Base-by-base conservation (phyloP, 78 protist genomes). In the Anaeramoeba ignava region DNA sequence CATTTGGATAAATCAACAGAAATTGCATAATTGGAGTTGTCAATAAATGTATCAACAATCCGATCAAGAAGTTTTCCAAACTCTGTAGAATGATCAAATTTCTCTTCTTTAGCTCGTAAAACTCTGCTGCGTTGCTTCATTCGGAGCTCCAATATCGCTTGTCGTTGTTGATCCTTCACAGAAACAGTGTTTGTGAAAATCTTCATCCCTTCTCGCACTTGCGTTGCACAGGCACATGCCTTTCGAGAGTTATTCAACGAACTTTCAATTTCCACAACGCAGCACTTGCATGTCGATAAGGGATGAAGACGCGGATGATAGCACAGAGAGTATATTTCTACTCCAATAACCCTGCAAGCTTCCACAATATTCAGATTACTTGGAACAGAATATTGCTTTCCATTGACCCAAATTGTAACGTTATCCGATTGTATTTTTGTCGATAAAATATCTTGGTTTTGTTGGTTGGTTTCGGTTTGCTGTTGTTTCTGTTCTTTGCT, bases 71-170 rank as follows among this genome's bases (percentile, higher is more conserved):
- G n/a, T n/a, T n/a, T n/a, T n/a, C n/a, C n/a, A n/a, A n/a, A n/a
- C n/a, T n/a, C n/a, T n/a, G n/a, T n/a, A n/a, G n/a, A n/a, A n/a
- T n/a, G n/a, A n/a, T n/a, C n/a, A n/a, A n/a, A n/a, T n/a, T n/a
- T n/a, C n/a, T n/a, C n/a, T n/a, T n/a, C n/a, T 2, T 81, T 33
- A 81, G 89, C 84, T 73, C 81, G 86, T 23, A 87, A 87, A 41
- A 87, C 84, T 54, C 73, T 54, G 73, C 17, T 54, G 8, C 17
- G 8, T 54, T 54, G 73, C 17, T 54, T 54, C 73, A 54, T 54
- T 54, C 73, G 8, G 36, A 54, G 17, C 8, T 54, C 73, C 17
- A 17, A 8, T 27, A 54, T 54, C 17, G 73, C 73, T 8, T 17
- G 8, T 17, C 8, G 8, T 54, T 27, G 17, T 54, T 54, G 73